Evolutionary conservation across 2,329 filamentous ascomycete species (phyloP), one percentile per base, ranked within the genome.

Genomic region (Penicillium corylophilum): DNA sequence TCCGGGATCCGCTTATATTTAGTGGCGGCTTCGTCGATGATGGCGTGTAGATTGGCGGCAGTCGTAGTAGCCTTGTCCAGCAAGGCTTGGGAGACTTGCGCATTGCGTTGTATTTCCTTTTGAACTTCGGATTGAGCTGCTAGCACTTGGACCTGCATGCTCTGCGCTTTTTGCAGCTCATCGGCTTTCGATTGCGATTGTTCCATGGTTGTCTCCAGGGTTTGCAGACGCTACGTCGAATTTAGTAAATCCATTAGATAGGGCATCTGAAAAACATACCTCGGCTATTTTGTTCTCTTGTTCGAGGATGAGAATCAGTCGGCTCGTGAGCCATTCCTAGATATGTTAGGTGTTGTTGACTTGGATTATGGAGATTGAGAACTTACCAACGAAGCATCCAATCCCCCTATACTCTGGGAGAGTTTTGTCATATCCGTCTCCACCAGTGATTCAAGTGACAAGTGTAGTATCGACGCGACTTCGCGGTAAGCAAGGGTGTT

Each of bases 381-480:
- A 46, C 44, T 60, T 65, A 74, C 74, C 48, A 76, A 46, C 31
- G 71, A 68, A 9, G 63, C 53, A 38, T 73, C 66, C 15, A 75
- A 61, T 12, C 50, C 59, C 2, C 55, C 55, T 46, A 76, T 55
- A 24, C 59, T 62, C 28, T 64, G 54, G 6, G 57, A 56, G 1
- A 76, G 49, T n/a, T 51, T 53, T 15, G 53, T 48, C 40, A 73
- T 44, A 41, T 72, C 64, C 15, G 57, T 57, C 22, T 62, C 59
- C n/a, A 65, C 47, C 15, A 76, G 51, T 1, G 62, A 62, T 18
- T 69, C 59, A 16, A 76, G 48, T 2, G 67, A 71, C 1, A 59
- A 48, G 18, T 65, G 67, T 23, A 76, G 50, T n/a, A 64, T 52
- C 1, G 60, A 57, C 3, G 67, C 60, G 1, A 74, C 45, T 18